Percentiles rank a stretch among this genome's conserved stretches.
Conservation (phyloP, 1,139 yeast species). For the Blastobotrys petasosporus region DNA sequence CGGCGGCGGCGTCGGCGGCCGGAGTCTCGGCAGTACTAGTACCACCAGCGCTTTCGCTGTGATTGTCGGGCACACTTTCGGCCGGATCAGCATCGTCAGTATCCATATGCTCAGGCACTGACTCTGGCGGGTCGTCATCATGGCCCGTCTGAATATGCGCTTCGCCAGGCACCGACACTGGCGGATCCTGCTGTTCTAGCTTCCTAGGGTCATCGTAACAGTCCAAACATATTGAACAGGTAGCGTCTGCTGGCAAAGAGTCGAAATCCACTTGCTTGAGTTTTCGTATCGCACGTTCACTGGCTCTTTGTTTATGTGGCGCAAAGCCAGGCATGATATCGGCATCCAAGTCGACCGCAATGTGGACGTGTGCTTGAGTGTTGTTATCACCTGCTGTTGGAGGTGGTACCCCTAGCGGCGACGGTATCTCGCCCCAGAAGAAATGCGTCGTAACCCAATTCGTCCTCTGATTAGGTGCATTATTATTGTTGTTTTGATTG, state of each 20-base stretch:
- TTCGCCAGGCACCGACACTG: conserved; percentile 1
- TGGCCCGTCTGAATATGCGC: conserved; percentile 1
- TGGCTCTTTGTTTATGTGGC: conserved; percentile 27
- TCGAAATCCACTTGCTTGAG: conserved; percentile 24
- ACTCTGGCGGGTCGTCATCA: conserved; percentile 16
- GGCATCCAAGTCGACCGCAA: not conserved
- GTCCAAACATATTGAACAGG: conserved; percentile 36
- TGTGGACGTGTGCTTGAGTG: not conserved
- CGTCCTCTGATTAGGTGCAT: not conserved
- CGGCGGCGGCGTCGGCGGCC: not conserved
- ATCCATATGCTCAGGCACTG: conserved; percentile 4
- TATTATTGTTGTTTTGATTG: no score
- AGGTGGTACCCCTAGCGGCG: no score
- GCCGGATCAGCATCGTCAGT: conserved; percentile 1
- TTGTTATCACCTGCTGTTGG: no score
- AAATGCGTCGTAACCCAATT: not conserved
- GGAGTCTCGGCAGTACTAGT: no score
- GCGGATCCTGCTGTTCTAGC: not conserved
- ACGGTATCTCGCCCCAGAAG: not conserved
- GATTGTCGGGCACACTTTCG: conserved; percentile 3
- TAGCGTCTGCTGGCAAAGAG: conserved; percentile 26
- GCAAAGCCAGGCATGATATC: not conserved
- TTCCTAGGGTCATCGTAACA: conserved; percentile 17
- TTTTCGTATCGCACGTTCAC: conserved; percentile 28
- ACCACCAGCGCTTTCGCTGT: not conserved